Conservation (phyloP, 1,139 yeast species). For the Diutina scorzettiae region DNA sequence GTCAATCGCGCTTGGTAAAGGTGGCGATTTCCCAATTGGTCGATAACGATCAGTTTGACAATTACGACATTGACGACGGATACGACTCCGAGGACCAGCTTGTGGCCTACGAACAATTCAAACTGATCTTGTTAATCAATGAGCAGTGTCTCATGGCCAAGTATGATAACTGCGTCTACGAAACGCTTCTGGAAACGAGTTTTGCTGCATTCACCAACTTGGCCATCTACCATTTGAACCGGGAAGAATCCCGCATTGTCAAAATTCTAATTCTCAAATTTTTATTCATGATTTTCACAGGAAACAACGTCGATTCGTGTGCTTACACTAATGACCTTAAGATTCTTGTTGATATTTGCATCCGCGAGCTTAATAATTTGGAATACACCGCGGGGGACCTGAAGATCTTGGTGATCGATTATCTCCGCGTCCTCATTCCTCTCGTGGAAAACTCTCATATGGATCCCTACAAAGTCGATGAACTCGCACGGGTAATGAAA, state of each 20-base stretch:
- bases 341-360: constrained; percentile 74
- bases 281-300: constrained; percentile 62
- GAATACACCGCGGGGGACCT: constrained; percentile 37
- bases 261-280: constrained; percentile 74
- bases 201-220: constrained; percentile 29
- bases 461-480: constrained; percentile 43
- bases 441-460: constrained; percentile 58
- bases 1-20: constrained; percentile 19
- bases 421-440: constrained; percentile 65
- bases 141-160: constrained; percentile 76
- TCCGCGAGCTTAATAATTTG: constrained; percentile 66
- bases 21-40: constrained; percentile 41
- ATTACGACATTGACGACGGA: constrained; percentile 25
- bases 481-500: constrained; percentile 38
- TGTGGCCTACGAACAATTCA: constrained; percentile 63
- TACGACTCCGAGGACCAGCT: constrained; percentile 47
- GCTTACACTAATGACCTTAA: constrained; percentile 77
- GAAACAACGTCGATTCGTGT: constrained; percentile 50
- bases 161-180: constrained; percentile 33
- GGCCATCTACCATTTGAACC: constrained; percentile 48
- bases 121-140: constrained; percentile 60
- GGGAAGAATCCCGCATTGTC: constrained; percentile 62
- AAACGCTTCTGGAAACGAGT: constrained; percentile 31
- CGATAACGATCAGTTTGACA: constrained; percentile 33
- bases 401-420: constrained; percentile 49